phyloP scores from a whole-genome alignment of 768 basidiomycete genomes.

The Sistotremastrum niveocremeum region DNA sequence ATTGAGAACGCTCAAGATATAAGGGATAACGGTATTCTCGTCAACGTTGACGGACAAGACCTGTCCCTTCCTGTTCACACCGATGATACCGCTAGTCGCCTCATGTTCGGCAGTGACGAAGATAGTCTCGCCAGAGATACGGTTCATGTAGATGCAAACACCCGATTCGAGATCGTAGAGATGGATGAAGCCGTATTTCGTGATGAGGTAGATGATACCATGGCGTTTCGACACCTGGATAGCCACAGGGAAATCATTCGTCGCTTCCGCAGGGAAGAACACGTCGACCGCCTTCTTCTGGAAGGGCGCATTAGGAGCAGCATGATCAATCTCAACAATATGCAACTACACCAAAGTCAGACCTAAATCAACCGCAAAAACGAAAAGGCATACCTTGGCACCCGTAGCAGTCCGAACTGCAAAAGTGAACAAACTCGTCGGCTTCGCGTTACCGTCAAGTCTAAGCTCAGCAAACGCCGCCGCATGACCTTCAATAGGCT shows the following conservation, averaged over 20 bases:
- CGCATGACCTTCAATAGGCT: constrained; percentile 97
- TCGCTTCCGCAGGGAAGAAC: constrained; percentile 97
- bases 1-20: constrained; percentile 85
- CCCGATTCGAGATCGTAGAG: constrained; percentile 96
- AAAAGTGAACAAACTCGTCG: constrained; percentile 90
- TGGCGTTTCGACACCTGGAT: constrained; percentile 98
- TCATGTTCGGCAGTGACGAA: constrained; percentile 98
- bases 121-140: constrained; percentile 98
- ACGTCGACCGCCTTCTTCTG: constrained; percentile 97
- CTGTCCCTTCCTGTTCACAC: constrained; percentile 99
- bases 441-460: constrained; percentile 72
- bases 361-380: neutral
- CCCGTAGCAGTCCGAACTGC: constrained; percentile 93
- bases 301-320: constrained; percentile 83
- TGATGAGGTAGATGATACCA: constrained; percentile 93
- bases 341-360: constrained; percentile 52
- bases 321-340: constrained; percentile 96
- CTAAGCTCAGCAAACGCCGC: constrained; percentile 91
- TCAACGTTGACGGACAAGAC: constrained; percentile 94
- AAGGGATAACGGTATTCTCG: constrained; percentile 91
- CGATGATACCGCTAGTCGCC: constrained; percentile 87
- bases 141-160: constrained; percentile 99
- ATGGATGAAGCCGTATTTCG: constrained; percentile 99
- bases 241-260: constrained; percentile 97
- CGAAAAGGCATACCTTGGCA: constrained; percentile 60